Evolutionary conservation across 108 stramenopile genomes (phyloP).

Genomic region (Asterionellopsis glacialis): DNA sequence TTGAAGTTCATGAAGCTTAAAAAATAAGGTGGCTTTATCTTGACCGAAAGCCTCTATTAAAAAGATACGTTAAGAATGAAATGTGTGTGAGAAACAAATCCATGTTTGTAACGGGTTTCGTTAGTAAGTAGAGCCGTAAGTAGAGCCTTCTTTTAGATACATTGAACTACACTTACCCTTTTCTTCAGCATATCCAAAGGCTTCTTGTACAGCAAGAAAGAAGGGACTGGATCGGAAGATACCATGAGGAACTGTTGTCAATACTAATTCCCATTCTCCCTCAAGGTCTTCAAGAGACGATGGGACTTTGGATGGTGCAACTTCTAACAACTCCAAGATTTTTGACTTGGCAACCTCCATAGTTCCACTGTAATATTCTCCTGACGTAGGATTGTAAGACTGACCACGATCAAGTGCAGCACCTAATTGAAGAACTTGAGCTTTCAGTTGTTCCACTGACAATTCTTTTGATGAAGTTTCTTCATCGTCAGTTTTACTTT

Average conservation of each 20-base stretch:
- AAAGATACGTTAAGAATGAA: neutral
- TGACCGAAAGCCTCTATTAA: conserved; percentile 54
- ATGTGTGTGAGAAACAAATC: neutral
- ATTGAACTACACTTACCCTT: conserved; percentile 4
- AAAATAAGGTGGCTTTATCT: conserved; percentile 87
- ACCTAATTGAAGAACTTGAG: conserved; percentile 75
- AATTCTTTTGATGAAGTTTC: too few relatives aligned
- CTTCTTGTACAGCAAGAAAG: conserved; percentile 75
- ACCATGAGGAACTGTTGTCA: conserved; percentile 81
- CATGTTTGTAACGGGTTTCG: neutral
- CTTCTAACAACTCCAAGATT: conserved; percentile 48
- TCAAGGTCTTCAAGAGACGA: conserved; percentile 29
- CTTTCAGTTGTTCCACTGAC: conserved; percentile 43
- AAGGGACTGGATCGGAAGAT: conserved; percentile 83
- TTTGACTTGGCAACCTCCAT: conserved; percentile 60
- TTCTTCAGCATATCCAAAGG: conserved; percentile 7
- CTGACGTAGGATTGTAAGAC: conserved; percentile 84
- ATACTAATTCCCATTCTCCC: conserved; percentile 34
- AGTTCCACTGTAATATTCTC: conserved; percentile 62
- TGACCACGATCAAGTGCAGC: conserved; percentile 87
- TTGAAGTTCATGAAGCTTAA: conserved; percentile 91
- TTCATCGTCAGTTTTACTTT: too few relatives aligned
- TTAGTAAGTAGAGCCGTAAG: neutral
- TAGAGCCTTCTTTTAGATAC: neutral
- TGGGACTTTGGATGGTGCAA: conserved; percentile 11